Percentiles rank a stretch among this genome's conserved stretches.
Evolutionary conservation across 352 stramenopile species (phyloP).

Genomic region (Elongisporangium anandrum): DNA sequence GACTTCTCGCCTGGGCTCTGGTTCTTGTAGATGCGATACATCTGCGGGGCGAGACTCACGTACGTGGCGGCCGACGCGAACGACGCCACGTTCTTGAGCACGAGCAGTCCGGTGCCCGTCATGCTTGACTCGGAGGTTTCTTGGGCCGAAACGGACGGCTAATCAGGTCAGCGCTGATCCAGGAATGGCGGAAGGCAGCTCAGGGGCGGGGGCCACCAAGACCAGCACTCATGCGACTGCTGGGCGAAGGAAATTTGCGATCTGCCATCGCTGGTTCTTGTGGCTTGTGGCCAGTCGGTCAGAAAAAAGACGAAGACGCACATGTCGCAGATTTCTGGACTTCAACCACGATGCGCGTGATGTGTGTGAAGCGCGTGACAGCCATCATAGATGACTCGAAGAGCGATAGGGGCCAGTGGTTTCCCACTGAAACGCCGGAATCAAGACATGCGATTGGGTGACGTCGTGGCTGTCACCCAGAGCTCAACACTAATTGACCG

Average conservation of each 20-base stretch:
- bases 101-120: slow-evolving; percentile 2
- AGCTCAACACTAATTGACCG: background rate
- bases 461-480: background rate
- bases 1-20: slow-evolving; percentile 9
- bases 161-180: slow-evolving; percentile 30
- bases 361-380: background rate
- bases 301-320: background rate
- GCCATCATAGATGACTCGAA: background rate
- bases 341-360: background rate
- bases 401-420: background rate
- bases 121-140: slow-evolving; percentile 24
- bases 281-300: background rate
- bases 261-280: background rate
- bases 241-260: background rate
- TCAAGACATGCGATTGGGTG: background rate
- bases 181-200: too few species aligned
- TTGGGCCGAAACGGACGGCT: slow-evolving; percentile 29
- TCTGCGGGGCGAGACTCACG: slow-evolving; percentile 14
- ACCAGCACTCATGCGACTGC: too few species aligned
- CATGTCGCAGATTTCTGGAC: background rate
- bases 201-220: too few species aligned
- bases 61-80: slow-evolving; percentile 1
- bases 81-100: slow-evolving; percentile 2
- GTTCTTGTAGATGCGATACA: slow-evolving; percentile 16
- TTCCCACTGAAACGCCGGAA: background rate